Conservation (phyloP, 2,329 filamentous ascomycete genomes). For the Tolypocladium tropicale region DNA sequence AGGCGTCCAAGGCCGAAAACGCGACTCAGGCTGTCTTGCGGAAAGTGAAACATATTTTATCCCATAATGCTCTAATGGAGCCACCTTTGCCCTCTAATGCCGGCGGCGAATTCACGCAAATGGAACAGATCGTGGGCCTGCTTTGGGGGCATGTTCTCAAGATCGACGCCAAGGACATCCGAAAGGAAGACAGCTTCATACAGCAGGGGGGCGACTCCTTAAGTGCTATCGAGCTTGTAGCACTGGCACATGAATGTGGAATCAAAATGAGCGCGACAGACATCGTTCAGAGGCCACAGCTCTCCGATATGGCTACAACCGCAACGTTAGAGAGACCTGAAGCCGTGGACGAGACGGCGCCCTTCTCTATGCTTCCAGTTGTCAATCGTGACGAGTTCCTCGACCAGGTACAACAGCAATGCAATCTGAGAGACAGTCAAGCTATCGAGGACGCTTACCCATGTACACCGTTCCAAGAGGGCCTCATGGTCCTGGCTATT, state of each 20-base stretch:
- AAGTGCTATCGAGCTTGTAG: background rate
- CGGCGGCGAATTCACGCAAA: background rate
- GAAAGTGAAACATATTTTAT: background rate
- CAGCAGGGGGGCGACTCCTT: background rate
- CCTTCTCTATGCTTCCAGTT: background rate
- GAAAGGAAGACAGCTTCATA: background rate
- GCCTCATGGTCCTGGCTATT: slow-evolving; percentile 23
- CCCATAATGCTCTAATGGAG: background rate
- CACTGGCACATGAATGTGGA: background rate
- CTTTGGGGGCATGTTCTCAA: background rate
- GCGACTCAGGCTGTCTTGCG: background rate
- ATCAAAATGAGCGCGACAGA: background rate
- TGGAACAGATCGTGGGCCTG: background rate
- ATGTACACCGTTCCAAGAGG: slow-evolving; percentile 20
- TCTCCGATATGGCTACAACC: background rate
- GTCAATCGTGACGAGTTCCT: background rate
- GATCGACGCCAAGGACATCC: background rate
- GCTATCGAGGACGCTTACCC: background rate
- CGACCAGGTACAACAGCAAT: background rate
- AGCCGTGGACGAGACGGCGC: background rate
- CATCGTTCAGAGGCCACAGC: background rate
- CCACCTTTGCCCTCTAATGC: background rate
- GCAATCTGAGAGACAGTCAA: background rate
- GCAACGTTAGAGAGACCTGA: background rate
- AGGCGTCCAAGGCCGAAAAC: background rate